Conservation (phyloP, 2,329 filamentous ascomycete species). For the Monosporascus sp. region DNA sequence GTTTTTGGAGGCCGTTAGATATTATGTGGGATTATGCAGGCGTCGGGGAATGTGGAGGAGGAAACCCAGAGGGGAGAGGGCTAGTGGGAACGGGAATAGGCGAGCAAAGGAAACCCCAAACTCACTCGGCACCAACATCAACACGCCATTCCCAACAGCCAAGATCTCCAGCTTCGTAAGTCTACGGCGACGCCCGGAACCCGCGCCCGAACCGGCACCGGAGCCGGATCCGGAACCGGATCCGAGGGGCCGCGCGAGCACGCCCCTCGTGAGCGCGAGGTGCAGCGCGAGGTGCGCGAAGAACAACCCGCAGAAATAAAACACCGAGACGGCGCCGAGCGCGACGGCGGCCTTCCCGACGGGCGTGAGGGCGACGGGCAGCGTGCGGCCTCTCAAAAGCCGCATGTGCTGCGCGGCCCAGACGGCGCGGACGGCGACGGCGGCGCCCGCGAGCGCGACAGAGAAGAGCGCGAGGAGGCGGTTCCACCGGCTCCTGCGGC, state of each 20-base stretch:
- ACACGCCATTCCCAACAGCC: slow-evolving; percentile 49
- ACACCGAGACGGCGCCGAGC: slow-evolving; percentile 36
- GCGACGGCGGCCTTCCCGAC: slow-evolving; percentile 34
- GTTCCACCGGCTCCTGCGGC: slow-evolving; percentile 23
- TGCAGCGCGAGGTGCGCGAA: slow-evolving; percentile 46
- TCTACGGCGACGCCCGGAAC: slow-evolving; percentile 7
- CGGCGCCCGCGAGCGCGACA: slow-evolving; percentile 11
- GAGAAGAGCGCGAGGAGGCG: slow-evolving; percentile 8
- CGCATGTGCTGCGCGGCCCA: slow-evolving; percentile 17
- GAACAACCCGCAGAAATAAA: slow-evolving; percentile 53
- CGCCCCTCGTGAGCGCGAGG: slow-evolving; percentile 40
- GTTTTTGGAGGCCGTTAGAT: background rate
- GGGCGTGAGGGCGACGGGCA: slow-evolving; percentile 28
- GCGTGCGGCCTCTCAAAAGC: slow-evolving; percentile 5
- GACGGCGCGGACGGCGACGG: slow-evolving; percentile 14
- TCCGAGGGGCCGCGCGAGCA: slow-evolving; percentile 35
- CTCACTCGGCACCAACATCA: slow-evolving; percentile 53
- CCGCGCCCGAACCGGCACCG: background rate
- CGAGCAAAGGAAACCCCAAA: too few species aligned
- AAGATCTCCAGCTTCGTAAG: slow-evolving; percentile 50
- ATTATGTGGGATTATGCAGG: background rate
- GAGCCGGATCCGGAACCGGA: slow-evolving; percentile 8
- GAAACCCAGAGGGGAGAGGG: background rate
- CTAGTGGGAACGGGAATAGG: too few species aligned
- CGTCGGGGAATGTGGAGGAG: background rate